Conservation (phyloP, 2,329 filamentous ascomycete genomes). For the Diaporthe destruens region DNA sequence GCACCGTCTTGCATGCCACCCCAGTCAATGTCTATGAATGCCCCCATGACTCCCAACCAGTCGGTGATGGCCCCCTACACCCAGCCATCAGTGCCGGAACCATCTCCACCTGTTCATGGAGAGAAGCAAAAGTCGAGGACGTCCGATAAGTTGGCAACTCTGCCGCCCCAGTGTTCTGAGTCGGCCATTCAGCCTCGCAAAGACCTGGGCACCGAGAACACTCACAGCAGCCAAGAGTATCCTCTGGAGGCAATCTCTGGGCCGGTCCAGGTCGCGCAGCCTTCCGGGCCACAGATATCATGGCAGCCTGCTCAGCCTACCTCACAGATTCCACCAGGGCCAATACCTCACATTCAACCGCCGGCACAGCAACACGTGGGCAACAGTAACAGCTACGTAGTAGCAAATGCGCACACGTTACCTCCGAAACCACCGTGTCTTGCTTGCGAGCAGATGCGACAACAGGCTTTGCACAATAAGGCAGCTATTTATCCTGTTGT, state of each 20-base stretch:
- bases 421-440: constrained; percentile 48
- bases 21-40: constrained; percentile 17
- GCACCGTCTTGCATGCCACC: constrained; percentile 28
- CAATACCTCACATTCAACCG: not conserved
- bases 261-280: not conserved
- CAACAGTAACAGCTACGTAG: constrained; percentile 3
- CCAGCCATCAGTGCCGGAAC: constrained; percentile 10
- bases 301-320: not conserved
- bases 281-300: not conserved
- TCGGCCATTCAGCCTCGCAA: constrained; percentile 1
- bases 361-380: not conserved
- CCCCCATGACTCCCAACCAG: not conserved
- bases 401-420: constrained; percentile 27
- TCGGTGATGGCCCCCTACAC: not conserved
- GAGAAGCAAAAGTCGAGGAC: constrained; percentile 3
- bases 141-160: not conserved
- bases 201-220: not conserved
- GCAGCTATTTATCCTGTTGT: constrained; percentile 46
- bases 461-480: constrained; percentile 47
- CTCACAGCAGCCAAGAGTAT: not conserved
- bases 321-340: not conserved
- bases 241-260: not conserved
- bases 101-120: not conserved
- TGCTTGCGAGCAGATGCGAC: constrained; percentile 48
- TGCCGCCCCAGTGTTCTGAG: not conserved